Base-by-base conservation (phyloP, 2,329 filamentous ascomycete species). In the Rhexocercosporidium sp. region DNA sequence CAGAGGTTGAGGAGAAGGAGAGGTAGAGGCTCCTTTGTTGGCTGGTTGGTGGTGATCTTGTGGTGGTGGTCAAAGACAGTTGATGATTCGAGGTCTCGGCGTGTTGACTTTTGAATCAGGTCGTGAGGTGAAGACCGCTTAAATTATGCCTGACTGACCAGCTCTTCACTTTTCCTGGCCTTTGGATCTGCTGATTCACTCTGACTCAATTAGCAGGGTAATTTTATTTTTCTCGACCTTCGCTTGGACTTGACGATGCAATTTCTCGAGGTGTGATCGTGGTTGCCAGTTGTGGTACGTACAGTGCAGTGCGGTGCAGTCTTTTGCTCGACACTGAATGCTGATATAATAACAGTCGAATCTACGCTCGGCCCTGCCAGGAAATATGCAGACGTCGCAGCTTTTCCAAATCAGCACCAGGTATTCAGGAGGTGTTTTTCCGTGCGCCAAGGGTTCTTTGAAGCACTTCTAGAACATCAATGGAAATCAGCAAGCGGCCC, bases 351-450 rank as follows among this genome's bases (percentile, higher is more conserved):
- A 27, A 47, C 18, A 41, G 16, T 49, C 44, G 61, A 63, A 59
- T 67, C 59, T 72, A 69, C 72, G 74, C 74, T 76, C 73, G 74
- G 74, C 65, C 73, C 72, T 71, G 70, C 65, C 37, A 70, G 64
- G 57, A 69, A 70, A 56, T 67, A 56, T 67, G 60, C n/a, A 53
- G 60, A 14, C 72, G 73, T 75, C 73, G 70, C 74, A 75, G 70
- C 70, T 71, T 41, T 37, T 71, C 66, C 65, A 66, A 68, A 62
- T 72, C 54, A 62, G 56, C 59, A 59, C 67, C 64, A 39, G 67
- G 59, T 60, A 37, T 31, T 66, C 66, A 47, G 59, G 62, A 57
- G 46, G 41, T 66, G 53, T 57, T 39, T 57, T 57, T 20, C 20
- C 46, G 37, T 66, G 68, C 60, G 63, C 56, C 46, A 62, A 49